Evolutionary conservation across 306 rosid genomes (phyloP).

Genomic region (Geum urbanum): DNA sequence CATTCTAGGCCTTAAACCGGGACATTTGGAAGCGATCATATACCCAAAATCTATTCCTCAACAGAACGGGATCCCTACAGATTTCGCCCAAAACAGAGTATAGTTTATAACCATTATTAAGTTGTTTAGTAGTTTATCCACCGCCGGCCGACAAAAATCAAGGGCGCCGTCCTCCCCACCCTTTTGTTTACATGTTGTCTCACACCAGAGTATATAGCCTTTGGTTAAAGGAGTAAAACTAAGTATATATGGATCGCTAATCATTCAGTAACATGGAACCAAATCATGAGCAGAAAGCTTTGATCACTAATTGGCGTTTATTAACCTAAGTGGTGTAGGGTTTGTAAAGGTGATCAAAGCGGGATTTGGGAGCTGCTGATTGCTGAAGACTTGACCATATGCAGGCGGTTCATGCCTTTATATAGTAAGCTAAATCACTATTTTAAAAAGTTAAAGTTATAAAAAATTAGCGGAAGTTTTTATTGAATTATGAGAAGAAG

Average conservation of each 20-base stretch:
- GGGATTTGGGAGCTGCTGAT: neutral
- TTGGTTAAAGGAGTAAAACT: slow-evolving; percentile 11
- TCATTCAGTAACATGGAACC: slow-evolving; percentile 30
- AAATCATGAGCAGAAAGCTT: slow-evolving; percentile 20
- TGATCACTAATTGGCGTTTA: slow-evolving; percentile 7
- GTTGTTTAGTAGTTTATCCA: slow-evolving; percentile 53
- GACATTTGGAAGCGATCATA: too few relatives aligned
- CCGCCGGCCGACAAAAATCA: slow-evolving; percentile 55
- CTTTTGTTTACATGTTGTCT: slow-evolving; percentile 14
- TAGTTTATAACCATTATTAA: neutral
- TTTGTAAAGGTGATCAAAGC: slow-evolving; percentile 11
- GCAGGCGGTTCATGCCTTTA: neutral
- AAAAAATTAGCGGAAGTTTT: too few relatives aligned
- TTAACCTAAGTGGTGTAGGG: neutral
- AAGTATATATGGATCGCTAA: slow-evolving; percentile 1
- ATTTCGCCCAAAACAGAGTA: too few relatives aligned
- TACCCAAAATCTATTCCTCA: too few relatives aligned
- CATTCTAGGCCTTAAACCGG: too few relatives aligned
- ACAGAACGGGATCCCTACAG: too few relatives aligned
- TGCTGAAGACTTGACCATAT: neutral
- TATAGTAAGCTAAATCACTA: neutral
- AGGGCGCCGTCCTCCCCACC: slow-evolving; percentile 40
- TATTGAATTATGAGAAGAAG: too few relatives aligned
- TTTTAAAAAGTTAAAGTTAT: too few relatives aligned
- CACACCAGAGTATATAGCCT: slow-evolving; percentile 28